Base-by-base conservation (phyloP, 805 yeast species). In the Lipomyces starkeyi region DNA sequence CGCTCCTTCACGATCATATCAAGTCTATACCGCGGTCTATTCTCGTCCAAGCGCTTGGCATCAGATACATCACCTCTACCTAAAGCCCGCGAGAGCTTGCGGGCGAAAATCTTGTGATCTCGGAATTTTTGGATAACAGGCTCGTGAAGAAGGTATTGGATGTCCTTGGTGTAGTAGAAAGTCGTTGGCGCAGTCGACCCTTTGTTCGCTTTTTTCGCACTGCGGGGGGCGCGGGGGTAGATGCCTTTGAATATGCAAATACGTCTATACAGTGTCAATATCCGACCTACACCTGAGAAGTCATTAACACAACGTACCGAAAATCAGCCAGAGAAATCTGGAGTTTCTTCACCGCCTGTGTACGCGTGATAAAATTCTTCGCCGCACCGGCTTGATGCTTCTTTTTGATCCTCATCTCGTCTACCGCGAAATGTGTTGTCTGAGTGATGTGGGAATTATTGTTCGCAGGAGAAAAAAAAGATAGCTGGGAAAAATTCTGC, bases 161-260 rank as follows among this genome's bases (percentile, higher is more conserved):
- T 95, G 79, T 95, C 99, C 80, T 93, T 95, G 71, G 89, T 79
- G 79, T 93, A 94, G 81, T 95, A 95, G 78, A 95, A 96, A 2
- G 99, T 95, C 29, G 90, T 90, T 59, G 97, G 97, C 32, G 96
- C 97, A 7, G 98, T 91, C n/a, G 97, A 91, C 27, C 99, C 98
- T 80, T 92, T 95, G 80, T 93, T 94, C 68, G 98, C 97, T 84
- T 92, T 93, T 87, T 90, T 92, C 83, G 93, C 95, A 80, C 91
- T 92, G 75, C 93, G 84, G 59, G 98, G 98, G 78, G 93, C 98
- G 78, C 99, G 87, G 64, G 99, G 99, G 78, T 92, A 95, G 72
- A 95, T 93, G 62, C 99, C 99, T 80, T 95, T 95, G 85, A 95
- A 92, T 78, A 95, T 95, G 85, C 99, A 95, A 77, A 95, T 85